Conservation (phyloP, 768 basidiomycete species). For the Hericium erinaceus region DNA sequence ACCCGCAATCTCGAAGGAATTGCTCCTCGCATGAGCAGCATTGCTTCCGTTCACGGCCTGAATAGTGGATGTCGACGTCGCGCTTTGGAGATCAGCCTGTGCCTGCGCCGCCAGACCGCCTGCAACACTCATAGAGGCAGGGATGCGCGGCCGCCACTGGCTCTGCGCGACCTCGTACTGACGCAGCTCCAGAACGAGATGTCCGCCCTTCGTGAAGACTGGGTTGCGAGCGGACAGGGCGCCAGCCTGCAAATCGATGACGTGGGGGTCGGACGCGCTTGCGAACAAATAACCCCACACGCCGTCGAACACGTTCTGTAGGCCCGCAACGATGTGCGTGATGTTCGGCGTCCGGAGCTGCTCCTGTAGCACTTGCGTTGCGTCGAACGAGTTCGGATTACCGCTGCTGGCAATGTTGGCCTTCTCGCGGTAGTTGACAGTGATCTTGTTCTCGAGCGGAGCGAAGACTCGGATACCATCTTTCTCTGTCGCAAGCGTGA, state of each 20-base stretch:
- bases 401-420: not conserved
- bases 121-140: too few relatives aligned
- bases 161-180: not conserved
- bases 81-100: too few relatives aligned
- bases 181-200: not conserved
- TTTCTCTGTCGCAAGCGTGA: not conserved
- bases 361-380: not conserved
- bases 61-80: too few relatives aligned
- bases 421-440: not conserved
- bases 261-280: not conserved
- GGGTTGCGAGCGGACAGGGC: not conserved
- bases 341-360: not conserved
- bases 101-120: too few relatives aligned
- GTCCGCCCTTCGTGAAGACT: not conserved
- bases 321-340: not conserved
- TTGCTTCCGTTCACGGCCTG: too few relatives aligned
- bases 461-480: not conserved
- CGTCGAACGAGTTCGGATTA: not conserved
- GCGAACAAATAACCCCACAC: not conserved
- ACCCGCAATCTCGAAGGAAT: too few relatives aligned
- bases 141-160: too few relatives aligned
- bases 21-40: too few relatives aligned
- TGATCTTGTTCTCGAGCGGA: not conserved
- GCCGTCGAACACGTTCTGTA: not conserved
- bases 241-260: not conserved